These are phyloP conservation scores for Lunularia cruciata DNA, from an alignment of 225 moss, liverwort and hornwort genomes.

Conservation along the genomic window DNA sequence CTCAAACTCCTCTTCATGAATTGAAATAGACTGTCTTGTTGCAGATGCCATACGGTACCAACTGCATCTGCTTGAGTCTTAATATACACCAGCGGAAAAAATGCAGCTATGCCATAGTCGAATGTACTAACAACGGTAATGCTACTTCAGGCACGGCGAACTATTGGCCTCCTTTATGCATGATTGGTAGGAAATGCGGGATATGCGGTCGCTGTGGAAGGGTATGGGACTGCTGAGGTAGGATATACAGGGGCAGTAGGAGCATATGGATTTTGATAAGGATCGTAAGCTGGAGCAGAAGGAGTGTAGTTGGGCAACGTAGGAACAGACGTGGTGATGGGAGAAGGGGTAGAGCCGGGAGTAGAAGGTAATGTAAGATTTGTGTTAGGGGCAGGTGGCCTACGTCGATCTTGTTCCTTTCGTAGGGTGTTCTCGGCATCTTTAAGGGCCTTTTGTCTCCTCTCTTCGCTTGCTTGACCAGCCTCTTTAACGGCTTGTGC, in stretches of 20 bases:
- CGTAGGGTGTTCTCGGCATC: slow-evolving; percentile 46
- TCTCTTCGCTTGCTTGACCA: slow-evolving; percentile 34
- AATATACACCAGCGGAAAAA: not conserved
- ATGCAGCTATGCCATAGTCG: not conserved
- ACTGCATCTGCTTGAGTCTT: not conserved
- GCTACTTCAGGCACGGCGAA: not conserved
- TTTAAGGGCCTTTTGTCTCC: slow-evolving; percentile 41
- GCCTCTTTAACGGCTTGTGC: slow-evolving; percentile 39
- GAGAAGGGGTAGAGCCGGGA: not conserved
- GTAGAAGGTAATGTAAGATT: not conserved
- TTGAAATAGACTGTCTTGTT: not conserved
- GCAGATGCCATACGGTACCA: not conserved
- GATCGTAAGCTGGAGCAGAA: not conserved
- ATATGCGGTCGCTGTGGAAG: not conserved
- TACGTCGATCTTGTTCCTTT: slow-evolving; percentile 45
- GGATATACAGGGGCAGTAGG: slow-evolving; percentile 3
- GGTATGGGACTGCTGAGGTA: not conserved
- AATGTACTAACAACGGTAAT: not conserved
- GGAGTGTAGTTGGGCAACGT: not conserved
- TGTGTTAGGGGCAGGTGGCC: slow-evolving; percentile 3
- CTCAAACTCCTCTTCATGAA: not conserved
- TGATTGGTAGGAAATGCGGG: not conserved
- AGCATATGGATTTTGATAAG: slow-evolving; percentile 5
- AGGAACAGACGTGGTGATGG: not conserved
- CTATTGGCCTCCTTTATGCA: not conserved